phyloP scores from a whole-genome alignment of 163 green algal genomes.

The Volvox carteri region DNA sequence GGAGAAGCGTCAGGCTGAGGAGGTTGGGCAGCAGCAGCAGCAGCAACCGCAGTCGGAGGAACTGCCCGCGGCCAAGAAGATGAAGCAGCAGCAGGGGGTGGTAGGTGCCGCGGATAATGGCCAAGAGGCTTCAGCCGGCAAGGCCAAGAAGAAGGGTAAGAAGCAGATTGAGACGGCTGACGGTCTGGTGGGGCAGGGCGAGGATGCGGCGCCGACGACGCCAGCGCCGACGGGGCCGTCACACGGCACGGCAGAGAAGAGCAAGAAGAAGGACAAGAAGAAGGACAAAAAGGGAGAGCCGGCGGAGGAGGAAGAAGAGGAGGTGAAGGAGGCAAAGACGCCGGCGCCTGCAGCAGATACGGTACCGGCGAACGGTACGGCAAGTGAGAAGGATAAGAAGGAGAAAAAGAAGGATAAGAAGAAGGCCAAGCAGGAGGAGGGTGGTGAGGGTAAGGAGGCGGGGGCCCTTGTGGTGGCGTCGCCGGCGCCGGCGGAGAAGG shows the following conservation, averaged over 20 bases:
- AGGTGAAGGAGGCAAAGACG: not conserved
- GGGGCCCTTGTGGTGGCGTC: not conserved
- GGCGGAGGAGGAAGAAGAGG: not conserved
- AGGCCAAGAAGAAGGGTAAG: conserved; percentile 49
- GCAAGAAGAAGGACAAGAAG: conserved; percentile 60
- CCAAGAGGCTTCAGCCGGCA: not conserved
- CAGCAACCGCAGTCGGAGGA: no score
- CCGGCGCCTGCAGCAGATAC: not conserved
- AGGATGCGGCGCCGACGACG: conserved; percentile 12
- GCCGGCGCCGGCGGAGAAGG: conserved; percentile 37
- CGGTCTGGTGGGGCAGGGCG: not conserved
- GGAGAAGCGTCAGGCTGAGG: conserved; percentile 5
- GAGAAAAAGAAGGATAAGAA: conserved; percentile 49
- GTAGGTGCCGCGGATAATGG: not conserved
- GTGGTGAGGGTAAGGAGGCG: conserved; percentile 12
- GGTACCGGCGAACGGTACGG: no score
- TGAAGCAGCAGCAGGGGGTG: conserved; percentile 11
- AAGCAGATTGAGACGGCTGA: conserved; percentile 66
- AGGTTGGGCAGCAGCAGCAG: not conserved
- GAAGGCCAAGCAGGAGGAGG: conserved; percentile 41
- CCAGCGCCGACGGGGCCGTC: not conserved
- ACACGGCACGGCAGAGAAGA: not conserved
- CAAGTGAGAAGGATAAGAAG: not conserved
- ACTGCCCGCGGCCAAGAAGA: not conserved
- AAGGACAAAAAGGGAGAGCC: not conserved